phyloP scores from a whole-genome alignment of 1,284 basidiomycete species.

The Tilletia caries region DNA sequence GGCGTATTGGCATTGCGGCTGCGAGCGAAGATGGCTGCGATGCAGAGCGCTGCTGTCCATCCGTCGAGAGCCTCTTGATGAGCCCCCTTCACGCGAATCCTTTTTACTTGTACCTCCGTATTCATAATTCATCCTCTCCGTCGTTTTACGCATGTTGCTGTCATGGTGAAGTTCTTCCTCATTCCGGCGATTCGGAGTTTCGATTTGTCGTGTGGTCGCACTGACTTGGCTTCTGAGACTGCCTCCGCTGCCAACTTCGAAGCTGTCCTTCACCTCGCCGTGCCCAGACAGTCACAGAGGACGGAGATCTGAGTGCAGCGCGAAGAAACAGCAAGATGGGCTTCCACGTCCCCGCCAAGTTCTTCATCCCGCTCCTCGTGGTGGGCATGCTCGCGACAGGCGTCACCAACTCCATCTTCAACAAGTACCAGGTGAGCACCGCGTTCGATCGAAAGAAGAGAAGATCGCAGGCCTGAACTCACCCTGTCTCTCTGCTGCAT shows the following conservation, averaged over 20 bases:
- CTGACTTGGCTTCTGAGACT: neutral
- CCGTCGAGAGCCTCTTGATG: no score
- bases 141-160: no score
- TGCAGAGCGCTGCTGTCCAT: neutral
- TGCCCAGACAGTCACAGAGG: neutral
- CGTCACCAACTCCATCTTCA: slow-evolving; percentile 51
- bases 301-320: neutral
- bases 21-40: slow-evolving; percentile 1
- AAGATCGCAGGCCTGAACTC: no score
- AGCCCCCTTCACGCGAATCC: no score
- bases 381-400: slow-evolving; percentile 60
- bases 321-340: neutral
- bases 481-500: no score
- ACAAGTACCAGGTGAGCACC: slow-evolving; percentile 37
- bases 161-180: no score
- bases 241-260: no score
- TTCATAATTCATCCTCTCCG: no score
- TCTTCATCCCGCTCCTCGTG: slow-evolving; percentile 55
- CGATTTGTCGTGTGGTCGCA: no score
- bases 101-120: no score
- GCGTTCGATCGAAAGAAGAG: slow-evolving; percentile 26
- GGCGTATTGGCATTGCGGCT: neutral
- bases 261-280: neutral
- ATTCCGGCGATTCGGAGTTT: no score
- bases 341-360: slow-evolving; percentile 3